Evolutionary conservation across 2,329 filamentous ascomycete species (phyloP).

Genomic region (Bisporella sp.): DNA sequence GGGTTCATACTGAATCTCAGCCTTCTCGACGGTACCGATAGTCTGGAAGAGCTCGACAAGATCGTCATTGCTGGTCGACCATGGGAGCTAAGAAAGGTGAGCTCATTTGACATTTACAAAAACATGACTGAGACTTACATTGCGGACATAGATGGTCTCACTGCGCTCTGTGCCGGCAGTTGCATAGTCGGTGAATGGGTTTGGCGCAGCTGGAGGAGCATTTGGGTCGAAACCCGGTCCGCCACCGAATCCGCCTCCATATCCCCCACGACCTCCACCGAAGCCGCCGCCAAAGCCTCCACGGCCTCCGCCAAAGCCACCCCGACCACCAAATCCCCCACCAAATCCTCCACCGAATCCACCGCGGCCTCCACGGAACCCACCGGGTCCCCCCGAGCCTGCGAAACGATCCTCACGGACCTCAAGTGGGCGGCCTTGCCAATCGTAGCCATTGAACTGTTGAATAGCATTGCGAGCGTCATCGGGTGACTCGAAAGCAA

Average conservation of each 20-base stretch:
- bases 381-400: constrained; percentile 41
- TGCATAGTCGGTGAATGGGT: constrained; percentile 90
- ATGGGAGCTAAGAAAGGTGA: constrained; percentile 62
- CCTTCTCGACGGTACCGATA: constrained; percentile 95
- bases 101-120: constrained; percentile 10
- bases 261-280: constrained; percentile 15
- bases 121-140: constrained; percentile 55
- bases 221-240: constrained; percentile 25
- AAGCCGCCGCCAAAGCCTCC: constrained; percentile 36
- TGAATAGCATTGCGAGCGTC: constrained; percentile 94
- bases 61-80: constrained; percentile 98
- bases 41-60: constrained; percentile 94
- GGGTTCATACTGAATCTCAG: constrained; percentile 98
- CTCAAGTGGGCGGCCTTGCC: constrained; percentile 89
- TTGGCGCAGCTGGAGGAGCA: constrained; percentile 56
- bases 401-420: constrained; percentile 96
- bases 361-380: constrained; percentile 36
- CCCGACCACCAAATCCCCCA: constrained; percentile 49
- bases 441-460: constrained; percentile 98
- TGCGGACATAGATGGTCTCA: constrained; percentile 89
- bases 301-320: constrained; percentile 39
- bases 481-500: constrained; percentile 90
- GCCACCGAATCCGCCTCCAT: constrained; percentile 48
- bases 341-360: constrained; percentile 43
- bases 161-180: constrained; percentile 79